Evolutionary conservation across 768 basidiomycete genomes (phyloP).

Genomic region (Russula emetica): DNA sequence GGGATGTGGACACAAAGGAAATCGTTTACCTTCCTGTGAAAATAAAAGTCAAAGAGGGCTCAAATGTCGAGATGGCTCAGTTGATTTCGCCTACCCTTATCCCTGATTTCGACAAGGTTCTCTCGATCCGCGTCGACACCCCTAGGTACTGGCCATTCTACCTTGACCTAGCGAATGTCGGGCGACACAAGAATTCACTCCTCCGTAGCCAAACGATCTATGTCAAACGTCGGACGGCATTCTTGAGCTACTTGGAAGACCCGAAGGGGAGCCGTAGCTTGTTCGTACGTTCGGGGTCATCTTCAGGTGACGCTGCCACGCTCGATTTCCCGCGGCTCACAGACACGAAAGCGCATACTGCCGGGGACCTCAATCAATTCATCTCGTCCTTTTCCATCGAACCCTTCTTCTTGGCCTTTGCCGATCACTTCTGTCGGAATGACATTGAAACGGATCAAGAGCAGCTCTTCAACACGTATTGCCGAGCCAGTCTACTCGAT

Average conservation of each 20-base stretch:
- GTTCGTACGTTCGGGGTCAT: conserved; percentile 82
- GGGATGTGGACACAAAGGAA: conserved; percentile 88
- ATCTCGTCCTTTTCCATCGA: conserved; percentile 86
- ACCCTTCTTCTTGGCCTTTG: conserved; percentile 71
- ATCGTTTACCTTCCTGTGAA: conserved; percentile 92
- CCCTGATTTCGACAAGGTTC: conserved; percentile 77
- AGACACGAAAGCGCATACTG: conserved; percentile 60
- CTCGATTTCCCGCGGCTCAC: conserved; percentile 80
- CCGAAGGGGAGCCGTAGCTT: conserved; percentile 89
- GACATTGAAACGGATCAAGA: conserved; percentile 57
- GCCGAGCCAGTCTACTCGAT: conserved; percentile 74
- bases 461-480: conserved; percentile 61
- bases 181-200: conserved; percentile 63
- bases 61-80: conserved; percentile 60
- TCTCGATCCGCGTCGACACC: conserved; percentile 84
- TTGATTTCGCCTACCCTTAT: conserved; percentile 91
- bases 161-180: conserved; percentile 66
- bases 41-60: conserved; percentile 68
- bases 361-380: conserved; percentile 76
- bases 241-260: conserved; percentile 90
- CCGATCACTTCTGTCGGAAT: conserved; percentile 67
- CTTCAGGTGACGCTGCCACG: conserved; percentile 76
- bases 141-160: conserved; percentile 95
- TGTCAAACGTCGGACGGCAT: conserved; percentile 89
- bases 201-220: conserved; percentile 77